These are phyloP conservation scores for Hyaloperonospora arabidopsidis DNA, from an alignment of 352 stramenopile genomes.

Conservation along the genomic window DNA sequence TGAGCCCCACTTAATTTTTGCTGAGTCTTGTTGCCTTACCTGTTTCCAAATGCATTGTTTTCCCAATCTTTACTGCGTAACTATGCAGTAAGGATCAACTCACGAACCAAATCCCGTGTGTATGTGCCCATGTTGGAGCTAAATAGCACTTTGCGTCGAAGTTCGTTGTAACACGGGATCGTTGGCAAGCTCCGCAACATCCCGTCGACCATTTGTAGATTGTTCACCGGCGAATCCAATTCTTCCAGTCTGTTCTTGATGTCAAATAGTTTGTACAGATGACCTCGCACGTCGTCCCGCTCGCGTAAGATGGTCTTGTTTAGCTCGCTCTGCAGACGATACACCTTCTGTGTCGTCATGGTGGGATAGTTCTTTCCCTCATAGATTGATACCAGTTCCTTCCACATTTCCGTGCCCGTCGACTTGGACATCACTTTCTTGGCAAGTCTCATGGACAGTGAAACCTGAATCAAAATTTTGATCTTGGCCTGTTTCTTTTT, in stretches of 20 bases:
- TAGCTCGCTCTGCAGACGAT: neutral
- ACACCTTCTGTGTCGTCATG: neutral
- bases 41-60: constrained; percentile 6
- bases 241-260: constrained; percentile 5
- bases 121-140: constrained; percentile 12
- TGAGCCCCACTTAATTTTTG: neutral
- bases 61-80: constrained; percentile 9
- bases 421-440: constrained; percentile 11
- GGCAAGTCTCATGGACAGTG: constrained; percentile 5
- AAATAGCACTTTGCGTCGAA: constrained; percentile 7
- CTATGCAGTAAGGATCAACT: constrained; percentile 12
- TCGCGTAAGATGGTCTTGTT: neutral
- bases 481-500: constrained; percentile 7
- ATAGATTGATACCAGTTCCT: constrained; percentile 4
- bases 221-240: neutral
- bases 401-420: constrained; percentile 15
- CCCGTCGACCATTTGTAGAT: constrained; percentile 9
- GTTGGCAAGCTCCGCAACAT: constrained; percentile 5
- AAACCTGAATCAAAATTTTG: constrained; percentile 9
- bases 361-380: constrained; percentile 2
- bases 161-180: constrained; percentile 3
- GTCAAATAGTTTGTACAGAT: constrained; percentile 3
- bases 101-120: constrained; percentile 7
- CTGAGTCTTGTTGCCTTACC: too few species aligned
- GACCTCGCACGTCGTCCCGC: neutral